phyloP scores from a whole-genome alignment of 805 yeast genomes.

The Diddensiella transvaalensis region DNA sequence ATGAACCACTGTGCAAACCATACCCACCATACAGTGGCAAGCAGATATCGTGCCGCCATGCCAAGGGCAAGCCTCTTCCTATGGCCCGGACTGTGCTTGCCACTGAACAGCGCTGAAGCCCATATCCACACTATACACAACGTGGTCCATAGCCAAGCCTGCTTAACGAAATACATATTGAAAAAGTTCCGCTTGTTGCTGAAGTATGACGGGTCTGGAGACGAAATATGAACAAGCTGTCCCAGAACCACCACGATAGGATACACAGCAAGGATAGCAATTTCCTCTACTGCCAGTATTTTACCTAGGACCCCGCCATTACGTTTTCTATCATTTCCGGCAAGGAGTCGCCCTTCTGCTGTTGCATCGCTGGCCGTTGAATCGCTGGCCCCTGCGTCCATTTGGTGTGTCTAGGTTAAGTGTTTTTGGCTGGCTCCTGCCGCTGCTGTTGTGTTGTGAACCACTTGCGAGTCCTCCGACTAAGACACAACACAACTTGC shows the following conservation, averaged over 20 bases:
- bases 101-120: conserved; percentile 1
- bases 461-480: too few relatives aligned
- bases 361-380: too few relatives aligned
- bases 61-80: conserved; percentile 6
- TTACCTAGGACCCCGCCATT: conserved; percentile 9
- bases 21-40: conserved; percentile 77
- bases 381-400: too few relatives aligned
- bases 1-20: conserved; percentile 84
- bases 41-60: conserved; percentile 38
- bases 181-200: conserved; percentile 58
- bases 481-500: too few relatives aligned
- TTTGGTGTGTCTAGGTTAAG: too few relatives aligned
- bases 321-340: too few relatives aligned
- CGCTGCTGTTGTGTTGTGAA: too few relatives aligned
- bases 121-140: conserved; percentile 34
- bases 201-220: conserved; percentile 31
- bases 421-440: too few relatives aligned
- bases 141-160: conserved; percentile 92
- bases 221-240: conserved; percentile 22
- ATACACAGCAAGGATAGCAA: conserved; percentile 22
- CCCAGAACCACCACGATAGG: conserved; percentile 27
- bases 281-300: conserved; percentile 19
- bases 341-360: too few relatives aligned
- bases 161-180: conserved; percentile 74
- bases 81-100: background rate